Evolutionary conservation across 2,329 filamentous ascomycete species (phyloP).

Genomic region (Trichoderma sp.): DNA sequence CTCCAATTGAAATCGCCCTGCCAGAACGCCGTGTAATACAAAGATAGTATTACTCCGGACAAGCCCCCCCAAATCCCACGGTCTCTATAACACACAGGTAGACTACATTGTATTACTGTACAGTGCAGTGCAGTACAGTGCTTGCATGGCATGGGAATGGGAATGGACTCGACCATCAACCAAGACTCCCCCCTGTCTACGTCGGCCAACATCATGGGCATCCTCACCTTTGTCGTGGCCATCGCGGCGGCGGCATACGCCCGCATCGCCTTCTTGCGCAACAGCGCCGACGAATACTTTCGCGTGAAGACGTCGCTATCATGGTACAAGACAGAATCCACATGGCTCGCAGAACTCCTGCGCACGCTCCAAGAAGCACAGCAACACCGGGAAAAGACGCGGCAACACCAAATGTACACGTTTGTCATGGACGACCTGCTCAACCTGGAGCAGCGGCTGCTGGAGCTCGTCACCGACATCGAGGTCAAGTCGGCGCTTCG

Average conservation of each 20-base stretch:
- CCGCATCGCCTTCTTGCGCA: constrained; percentile 43
- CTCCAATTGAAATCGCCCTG: neutral
- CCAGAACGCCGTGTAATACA: neutral
- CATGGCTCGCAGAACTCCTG: constrained; percentile 44
- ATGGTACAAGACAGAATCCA: constrained; percentile 49
- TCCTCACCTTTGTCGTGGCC: constrained; percentile 47
- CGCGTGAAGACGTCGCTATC: constrained; percentile 44
- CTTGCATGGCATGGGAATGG: too few species aligned
- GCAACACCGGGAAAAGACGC: constrained; percentile 18
- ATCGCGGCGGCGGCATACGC: constrained; percentile 43
- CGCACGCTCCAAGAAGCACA: constrained; percentile 27
- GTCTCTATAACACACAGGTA: neutral
- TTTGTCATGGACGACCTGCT: constrained; percentile 45
- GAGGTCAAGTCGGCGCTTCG: constrained; percentile 32
- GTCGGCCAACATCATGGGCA: constrained; percentile 42
- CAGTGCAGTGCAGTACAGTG: too few species aligned
- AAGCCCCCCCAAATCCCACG: neutral
- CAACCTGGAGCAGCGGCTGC: constrained; percentile 42
- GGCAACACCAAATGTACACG: constrained; percentile 44
- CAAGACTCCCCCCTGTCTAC: constrained; percentile 45
- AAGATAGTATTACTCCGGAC: too few species aligned
- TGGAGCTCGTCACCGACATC: constrained; percentile 44
- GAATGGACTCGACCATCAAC: constrained; percentile 27
- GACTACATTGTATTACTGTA: neutral
- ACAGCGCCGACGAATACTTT: constrained; percentile 47